phyloP scores from a whole-genome alignment of 768 basidiomycete genomes.

The Mycena albidolilacea region DNA sequence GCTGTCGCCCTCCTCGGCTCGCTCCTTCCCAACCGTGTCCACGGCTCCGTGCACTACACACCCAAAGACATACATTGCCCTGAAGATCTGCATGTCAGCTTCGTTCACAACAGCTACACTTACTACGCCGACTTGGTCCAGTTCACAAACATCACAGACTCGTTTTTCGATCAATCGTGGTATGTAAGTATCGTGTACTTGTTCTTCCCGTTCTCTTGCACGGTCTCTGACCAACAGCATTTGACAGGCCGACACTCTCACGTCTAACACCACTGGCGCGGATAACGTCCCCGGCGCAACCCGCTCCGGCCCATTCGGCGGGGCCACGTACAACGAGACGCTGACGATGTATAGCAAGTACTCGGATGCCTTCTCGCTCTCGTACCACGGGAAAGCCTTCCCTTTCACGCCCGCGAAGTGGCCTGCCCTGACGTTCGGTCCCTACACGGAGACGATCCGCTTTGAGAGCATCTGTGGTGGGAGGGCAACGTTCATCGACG shows the following conservation, averaged over 20 bases:
- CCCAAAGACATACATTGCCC: constrained; percentile 19
- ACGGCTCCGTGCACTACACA: neutral
- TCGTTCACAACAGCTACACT: constrained; percentile 34
- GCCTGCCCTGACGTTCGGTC: neutral
- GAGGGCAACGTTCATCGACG: constrained; percentile 32
- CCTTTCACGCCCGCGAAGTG: neutral
- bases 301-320: constrained; percentile 15
- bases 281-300: constrained; percentile 38
- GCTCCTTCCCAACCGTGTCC: neutral
- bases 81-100: neutral
- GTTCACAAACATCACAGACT: constrained; percentile 27
- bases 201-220: neutral
- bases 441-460: constrained; percentile 32
- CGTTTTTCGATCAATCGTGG: constrained; percentile 33
- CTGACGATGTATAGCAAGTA: neutral
- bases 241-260: neutral
- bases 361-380: constrained; percentile 5
- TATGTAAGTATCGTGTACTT: constrained; percentile 26
- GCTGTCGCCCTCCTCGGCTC: neutral
- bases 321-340: constrained; percentile 20
- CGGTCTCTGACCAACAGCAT: neutral
- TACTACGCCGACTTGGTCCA: constrained; percentile 27
- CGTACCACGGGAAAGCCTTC: neutral
- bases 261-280: constrained; percentile 23
- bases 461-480: constrained; percentile 35